Evolutionary conservation across 2,329 filamentous ascomycete genomes (phyloP).

Genomic region (Paracorniculantispora psalliotae): DNA sequence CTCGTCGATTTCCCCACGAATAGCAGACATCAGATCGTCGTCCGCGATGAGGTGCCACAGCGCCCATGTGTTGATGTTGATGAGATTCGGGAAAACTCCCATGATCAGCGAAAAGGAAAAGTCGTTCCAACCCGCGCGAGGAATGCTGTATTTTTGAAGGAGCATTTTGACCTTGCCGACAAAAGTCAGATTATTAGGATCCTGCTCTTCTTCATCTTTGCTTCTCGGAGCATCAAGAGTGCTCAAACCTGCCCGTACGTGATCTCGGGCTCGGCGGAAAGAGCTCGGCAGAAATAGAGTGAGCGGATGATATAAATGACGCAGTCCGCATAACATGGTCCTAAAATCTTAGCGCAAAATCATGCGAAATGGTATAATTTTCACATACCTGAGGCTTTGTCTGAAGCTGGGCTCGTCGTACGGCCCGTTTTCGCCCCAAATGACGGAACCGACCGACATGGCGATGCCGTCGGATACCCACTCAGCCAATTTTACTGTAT

Average conservation of each 20-base stretch:
- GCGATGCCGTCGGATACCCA: background rate
- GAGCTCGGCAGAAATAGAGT: slow-evolving; percentile 2
- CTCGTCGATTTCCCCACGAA: background rate
- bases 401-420: slow-evolving; percentile 4
- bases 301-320: background rate
- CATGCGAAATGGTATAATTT: background rate
- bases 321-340: slow-evolving; percentile 4
- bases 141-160: background rate
- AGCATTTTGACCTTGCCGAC: slow-evolving; percentile 8
- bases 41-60: slow-evolving; percentile 11
- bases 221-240: background rate
- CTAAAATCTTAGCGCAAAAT: background rate
- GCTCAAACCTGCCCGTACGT: slow-evolving; percentile 5
- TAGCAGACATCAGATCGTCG: background rate
- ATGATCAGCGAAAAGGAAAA: slow-evolving; percentile 12
- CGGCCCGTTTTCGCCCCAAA: slow-evolving; percentile 9
- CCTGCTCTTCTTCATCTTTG: background rate
- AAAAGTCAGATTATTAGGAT: background rate
- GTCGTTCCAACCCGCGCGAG: slow-evolving; percentile 5
- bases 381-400: slow-evolving; percentile 5
- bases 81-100: slow-evolving; percentile 10
- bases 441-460: slow-evolving; percentile 7
- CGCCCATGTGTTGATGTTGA: slow-evolving; percentile 9
- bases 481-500: background rate
- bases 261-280: slow-evolving; percentile 1